Base-by-base conservation (phyloP, 345 rosid genomes). In the Bruguiera parviflora region DNA sequence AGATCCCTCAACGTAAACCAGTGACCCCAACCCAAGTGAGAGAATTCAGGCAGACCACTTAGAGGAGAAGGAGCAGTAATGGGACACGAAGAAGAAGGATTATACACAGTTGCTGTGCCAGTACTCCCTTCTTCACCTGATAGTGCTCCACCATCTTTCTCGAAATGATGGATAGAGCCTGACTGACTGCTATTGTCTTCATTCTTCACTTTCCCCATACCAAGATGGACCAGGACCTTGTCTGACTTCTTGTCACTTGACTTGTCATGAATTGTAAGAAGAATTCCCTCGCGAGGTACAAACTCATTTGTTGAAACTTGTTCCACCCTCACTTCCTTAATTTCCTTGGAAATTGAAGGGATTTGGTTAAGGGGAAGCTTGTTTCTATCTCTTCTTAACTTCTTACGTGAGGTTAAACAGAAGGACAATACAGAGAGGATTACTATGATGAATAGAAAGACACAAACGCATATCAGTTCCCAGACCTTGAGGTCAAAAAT, bases 271-370 rank as follows among this genome's bases (percentile, higher is more conserved):
- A 89, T 87, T 31, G 88, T 84, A 35, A 87, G 86, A 60, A 89
- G 91, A 64, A 87, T 83, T 22, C 96, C 92, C 33, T 87, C 91
- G 28, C 75, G 78, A 8, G 93, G 96, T 59, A 76, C 85, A 74
- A 92, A 89, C 70, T 88, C 83, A 73, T 74, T 79, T 5, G 84
- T 56, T 9, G 93, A 83, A 22, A 85, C 83, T 68, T 89, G 96
- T 72, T 94, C 98, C 73, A 92, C 90, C 53, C 88, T 79, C 24
- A 92, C 96, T 73, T 94, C 98, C 83, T 89, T 91, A 63, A 94
- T 94, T 80, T 94, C 98, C 78, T 94, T 92, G 0, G 97, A 94
- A 65, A 89, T 86, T 24, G 86, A 46, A 20, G 96, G 98, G 67
- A 86, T 88, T 84, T 84, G 95, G 61, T 76, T 78, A 66, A 22